Base-by-base conservation (phyloP, 371 early-diverging fungal genomes). In the Encephalitozoon romaleae region DNA sequence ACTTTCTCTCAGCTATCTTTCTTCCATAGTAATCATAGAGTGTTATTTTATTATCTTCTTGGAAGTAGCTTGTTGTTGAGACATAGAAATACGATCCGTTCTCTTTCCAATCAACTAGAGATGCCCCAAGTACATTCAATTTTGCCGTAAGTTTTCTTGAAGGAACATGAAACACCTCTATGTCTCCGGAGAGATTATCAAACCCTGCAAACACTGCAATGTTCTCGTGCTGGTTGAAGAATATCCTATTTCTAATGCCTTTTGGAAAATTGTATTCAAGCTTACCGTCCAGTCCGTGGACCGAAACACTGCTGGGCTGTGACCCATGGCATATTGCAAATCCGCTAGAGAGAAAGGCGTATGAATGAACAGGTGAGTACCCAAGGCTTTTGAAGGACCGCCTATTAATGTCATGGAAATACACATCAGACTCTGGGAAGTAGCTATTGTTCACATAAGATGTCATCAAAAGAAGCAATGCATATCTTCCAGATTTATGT, bases 1-100 rank as follows among this genome's bases (percentile, higher is more conserved):
- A 86, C 9, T 71, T 18, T 39, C 69, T 70, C 65, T 74, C 74
- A 18, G 54, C 28, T 15, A 81, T 73, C 52, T 74, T 70, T 52
- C 80, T 70, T n/a, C 84, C 84, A 69, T 79, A 84, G 67, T 84
- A 86, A 65, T 86, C 86, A 70, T 74, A 86, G 9, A 83, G 63
- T 1, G 42, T 30, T 18, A 83, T 74, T 73, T 75, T 80, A 55
- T 86, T 86, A 54, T 83, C 84, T n/a, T 71, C 74, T 70, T 82
- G 78, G 59, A 86, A 74, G 53, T 79, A 78, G 42, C 83, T 82
- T 4, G 83, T 83, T 11, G 78, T 78, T 8, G 74, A 72, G 26
- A 82, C 82, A 65, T 77, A 69, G 63, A 83, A 83, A 70, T 80
- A 82, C 32, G 74, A 51, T n/a, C 82, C 84, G 30, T 68, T 64